Evolutionary conservation across 2,329 filamentous ascomycete genomes (phyloP), one percentile per base, ranked within the genome.

Genomic region (Ophiostoma ulmi): DNA sequence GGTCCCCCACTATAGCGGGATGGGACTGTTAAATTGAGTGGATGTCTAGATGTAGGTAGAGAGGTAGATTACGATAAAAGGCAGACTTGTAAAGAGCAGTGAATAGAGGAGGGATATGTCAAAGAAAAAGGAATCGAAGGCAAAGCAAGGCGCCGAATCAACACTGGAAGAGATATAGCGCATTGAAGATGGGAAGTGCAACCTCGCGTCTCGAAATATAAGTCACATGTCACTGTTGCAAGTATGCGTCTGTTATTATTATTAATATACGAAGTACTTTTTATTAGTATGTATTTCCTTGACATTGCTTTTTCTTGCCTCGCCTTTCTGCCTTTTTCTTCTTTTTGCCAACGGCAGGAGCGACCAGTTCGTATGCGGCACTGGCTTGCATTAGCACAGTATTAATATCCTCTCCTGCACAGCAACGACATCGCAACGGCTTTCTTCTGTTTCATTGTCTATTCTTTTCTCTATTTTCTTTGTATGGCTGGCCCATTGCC

Each of bases 21-120:
- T 67, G 44, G 61, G 70, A 65, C 55, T 39, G 70, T 70, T 70
- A 70, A 64, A 70, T 68, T 68, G 70, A 55, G 70, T 66, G 65
- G 26, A 39, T 44, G 41, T 14, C 41, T 44, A 44, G 41, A 31
- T 31, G 20, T 61, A 63, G 36, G 44, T 26, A 69, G 31, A n/a
- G 35, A 52, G 39, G 17, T 38, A 68, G 39, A 44, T 41, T 14
- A 11, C 39, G 31, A 31, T 31, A 11, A 10, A 41, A 10, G 14
- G 39, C 39, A 1, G 5, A 10, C 14, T 10, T 4, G 5, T 41
- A 2, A 41, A 10, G 14, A 41, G 39, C 39, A 41, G 39, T 41
- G 10, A 11, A 41, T 41, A 41, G 39, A 11, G 39, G 10, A 11
- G 39, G 39, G 39, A 41, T 11, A 41, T 41, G 39, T 41, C 14